Percentiles rank a stretch among this genome's conserved stretches.
Evolutionary conservation across 78 protist species (phyloP).

Genomic region (Isochrysis galbana): DNA sequence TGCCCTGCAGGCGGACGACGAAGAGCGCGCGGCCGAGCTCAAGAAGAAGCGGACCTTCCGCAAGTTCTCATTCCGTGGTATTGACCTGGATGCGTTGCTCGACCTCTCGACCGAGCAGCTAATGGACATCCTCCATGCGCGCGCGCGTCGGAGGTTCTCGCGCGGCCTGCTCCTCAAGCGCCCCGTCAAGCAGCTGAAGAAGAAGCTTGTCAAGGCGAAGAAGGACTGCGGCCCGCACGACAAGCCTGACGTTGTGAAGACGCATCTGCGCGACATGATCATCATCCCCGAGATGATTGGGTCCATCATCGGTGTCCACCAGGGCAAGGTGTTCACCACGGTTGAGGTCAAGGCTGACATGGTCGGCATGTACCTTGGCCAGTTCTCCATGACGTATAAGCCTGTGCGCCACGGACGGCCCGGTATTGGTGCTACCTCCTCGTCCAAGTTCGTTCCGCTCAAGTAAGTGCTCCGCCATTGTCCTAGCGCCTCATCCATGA

Average conservation of each 20-base stretch:
- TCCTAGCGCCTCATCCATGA: no score
- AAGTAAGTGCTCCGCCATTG: slow-evolving; percentile 68
- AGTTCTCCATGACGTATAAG: slow-evolving; percentile 99
- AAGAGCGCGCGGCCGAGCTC: slow-evolving; percentile 7
- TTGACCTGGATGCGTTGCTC: slow-evolving; percentile 93
- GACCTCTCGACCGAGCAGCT: slow-evolving; percentile 84
- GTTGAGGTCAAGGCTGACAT: slow-evolving; percentile 97
- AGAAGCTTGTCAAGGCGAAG: slow-evolving; percentile 89
- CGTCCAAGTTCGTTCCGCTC: slow-evolving; percentile 95
- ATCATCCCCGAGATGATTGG: slow-evolving; percentile 99
- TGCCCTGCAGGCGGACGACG: slow-evolving; percentile 24
- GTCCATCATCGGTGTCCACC: slow-evolving; percentile 97
- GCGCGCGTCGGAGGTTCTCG: slow-evolving; percentile 92
- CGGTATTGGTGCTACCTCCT: slow-evolving; percentile 98
- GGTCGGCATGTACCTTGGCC: slow-evolving; percentile 99
- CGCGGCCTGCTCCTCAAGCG: slow-evolving; percentile 79
- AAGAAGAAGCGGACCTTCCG: slow-evolving; percentile 84
- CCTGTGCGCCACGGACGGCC: slow-evolving; percentile 98
- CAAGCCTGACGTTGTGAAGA: slow-evolving; percentile 97
- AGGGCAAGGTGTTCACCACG: slow-evolving; percentile 96
- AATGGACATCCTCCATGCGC: slow-evolving; percentile 78
- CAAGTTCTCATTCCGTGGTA: slow-evolving; percentile 96
- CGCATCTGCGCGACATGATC: slow-evolving; percentile 96
- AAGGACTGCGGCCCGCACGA: slow-evolving; percentile 73
- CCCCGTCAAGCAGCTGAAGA: slow-evolving; percentile 71